phyloP scores from a whole-genome alignment of 768 basidiomycete species.

The Lactarius evosmus region DNA sequence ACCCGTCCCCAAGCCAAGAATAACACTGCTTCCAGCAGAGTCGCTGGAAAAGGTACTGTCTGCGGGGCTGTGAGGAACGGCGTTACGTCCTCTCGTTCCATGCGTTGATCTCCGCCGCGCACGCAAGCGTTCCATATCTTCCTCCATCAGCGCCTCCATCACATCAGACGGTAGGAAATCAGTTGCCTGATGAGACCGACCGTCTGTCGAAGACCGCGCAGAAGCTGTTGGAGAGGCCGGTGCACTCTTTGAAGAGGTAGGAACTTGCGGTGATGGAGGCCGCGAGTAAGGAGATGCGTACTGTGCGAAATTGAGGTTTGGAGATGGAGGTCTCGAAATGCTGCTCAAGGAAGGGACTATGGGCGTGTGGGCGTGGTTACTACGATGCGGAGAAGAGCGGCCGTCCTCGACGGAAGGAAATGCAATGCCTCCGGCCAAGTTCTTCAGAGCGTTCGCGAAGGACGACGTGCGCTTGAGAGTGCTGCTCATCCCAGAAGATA shows the following conservation, averaged over 20 bases:
- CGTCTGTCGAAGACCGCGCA: slow-evolving; percentile 27
- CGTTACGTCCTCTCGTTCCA: slow-evolving; percentile 40
- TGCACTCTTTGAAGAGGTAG: slow-evolving; percentile 24
- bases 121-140: slow-evolving; percentile 88
- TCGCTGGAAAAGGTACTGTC: slow-evolving; percentile 78
- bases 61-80: slow-evolving; percentile 59
- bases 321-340: slow-evolving; percentile 70
- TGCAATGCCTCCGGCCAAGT: slow-evolving; percentile 63
- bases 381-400: slow-evolving; percentile 40
- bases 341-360: slow-evolving; percentile 33
- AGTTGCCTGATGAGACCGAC: slow-evolving; percentile 36
- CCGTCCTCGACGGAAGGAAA: slow-evolving; percentile 65
- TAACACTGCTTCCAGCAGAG: slow-evolving; percentile 61
- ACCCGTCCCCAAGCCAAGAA: slow-evolving; percentile 76
- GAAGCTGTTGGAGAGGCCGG: slow-evolving; percentile 35
- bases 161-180: slow-evolving; percentile 74
- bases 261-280: slow-evolving; percentile 42
- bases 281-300: slow-evolving; percentile 75
- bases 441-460: slow-evolving; percentile 72
- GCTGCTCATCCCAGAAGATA: slow-evolving; percentile 60
- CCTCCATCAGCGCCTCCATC: slow-evolving; percentile 86
- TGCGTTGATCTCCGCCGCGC: slow-evolving; percentile 52
- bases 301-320: slow-evolving; percentile 72
- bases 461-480: slow-evolving; percentile 77
- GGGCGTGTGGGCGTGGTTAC: slow-evolving; percentile 29